A percentile compares a stretch with the other conserved stretches of the same genome.
Evolutionary conservation across 331 rosid species (phyloP).

Genomic region (Malus hybrid): DNA sequence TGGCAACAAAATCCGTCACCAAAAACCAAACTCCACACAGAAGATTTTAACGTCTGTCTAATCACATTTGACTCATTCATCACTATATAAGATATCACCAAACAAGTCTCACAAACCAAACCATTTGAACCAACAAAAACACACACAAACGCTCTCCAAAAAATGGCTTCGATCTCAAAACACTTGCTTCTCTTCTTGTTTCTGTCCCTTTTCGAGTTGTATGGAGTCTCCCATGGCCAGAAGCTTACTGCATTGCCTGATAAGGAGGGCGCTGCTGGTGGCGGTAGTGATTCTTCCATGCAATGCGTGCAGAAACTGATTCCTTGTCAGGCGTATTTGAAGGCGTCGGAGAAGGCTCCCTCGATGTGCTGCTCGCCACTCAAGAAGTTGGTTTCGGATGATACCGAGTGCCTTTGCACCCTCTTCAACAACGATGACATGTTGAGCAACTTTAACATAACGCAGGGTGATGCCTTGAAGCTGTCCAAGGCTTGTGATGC

Average conservation of each 20-base stretch:
- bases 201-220: not conserved
- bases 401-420: constrained; percentile 30
- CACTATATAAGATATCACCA: not conserved
- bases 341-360: constrained; percentile 10
- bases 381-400: constrained; percentile 12
- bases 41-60: not conserved
- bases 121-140: not conserved
- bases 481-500: constrained; percentile 45
- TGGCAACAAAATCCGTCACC: not conserved
- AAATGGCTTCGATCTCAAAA: not conserved
- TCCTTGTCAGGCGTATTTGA: constrained; percentile 37
- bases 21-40: not conserved
- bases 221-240: constrained; percentile 1
- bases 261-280: not conserved
- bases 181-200: not conserved
- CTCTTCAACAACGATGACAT: constrained; percentile 11
- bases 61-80: not conserved
- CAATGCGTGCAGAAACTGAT: constrained; percentile 40
- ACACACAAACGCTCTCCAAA: not conserved
- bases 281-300: not conserved
- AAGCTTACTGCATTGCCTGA: not conserved
- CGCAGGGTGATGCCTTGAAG: constrained; percentile 31
- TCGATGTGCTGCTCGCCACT: constrained; percentile 32
- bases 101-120: not conserved
- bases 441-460: constrained; percentile 1